Conservation (phyloP, 2,329 filamentous ascomycete genomes). For the Diplocarpon rosae region DNA sequence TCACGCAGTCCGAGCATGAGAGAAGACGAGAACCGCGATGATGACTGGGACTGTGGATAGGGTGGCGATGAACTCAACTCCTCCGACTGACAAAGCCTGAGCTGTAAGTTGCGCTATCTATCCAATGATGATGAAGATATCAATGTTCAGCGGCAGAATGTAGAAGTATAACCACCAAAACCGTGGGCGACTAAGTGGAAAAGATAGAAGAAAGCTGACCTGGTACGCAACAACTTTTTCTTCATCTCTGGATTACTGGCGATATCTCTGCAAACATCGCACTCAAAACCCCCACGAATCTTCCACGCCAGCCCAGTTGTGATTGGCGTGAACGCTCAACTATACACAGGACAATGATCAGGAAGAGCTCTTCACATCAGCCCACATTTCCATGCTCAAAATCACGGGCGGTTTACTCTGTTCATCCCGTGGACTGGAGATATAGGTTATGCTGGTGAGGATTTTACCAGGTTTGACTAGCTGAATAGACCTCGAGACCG, state of each 20-base stretch:
- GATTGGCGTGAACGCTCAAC: background rate
- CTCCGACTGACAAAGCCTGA: background rate
- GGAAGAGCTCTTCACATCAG: background rate
- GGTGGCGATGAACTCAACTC: background rate
- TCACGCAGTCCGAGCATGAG: background rate
- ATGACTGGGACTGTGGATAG: background rate
- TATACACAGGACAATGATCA: background rate
- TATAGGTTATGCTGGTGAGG: background rate
- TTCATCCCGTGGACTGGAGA: background rate
- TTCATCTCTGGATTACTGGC: conserved; percentile 1
- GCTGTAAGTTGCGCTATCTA: background rate
- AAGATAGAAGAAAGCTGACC: background rate
- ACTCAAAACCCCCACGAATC: conserved; percentile 1
- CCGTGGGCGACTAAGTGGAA: background rate
- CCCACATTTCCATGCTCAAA: conserved; percentile 2
- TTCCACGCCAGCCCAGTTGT: background rate
- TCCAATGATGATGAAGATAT: conserved; percentile 3
- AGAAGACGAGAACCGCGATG: background rate
- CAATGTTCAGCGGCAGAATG: conserved; percentile 1
- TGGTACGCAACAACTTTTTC: conserved; percentile 1
- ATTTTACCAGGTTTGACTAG: background rate
- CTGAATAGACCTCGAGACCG: background rate
- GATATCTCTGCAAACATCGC: conserved; percentile 1
- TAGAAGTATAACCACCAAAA: background rate
- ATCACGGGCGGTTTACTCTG: background rate